Evolutionary conservation across 2,329 filamentous ascomycete genomes (phyloP).

Genomic region (Diaporthe nobilis): DNA sequence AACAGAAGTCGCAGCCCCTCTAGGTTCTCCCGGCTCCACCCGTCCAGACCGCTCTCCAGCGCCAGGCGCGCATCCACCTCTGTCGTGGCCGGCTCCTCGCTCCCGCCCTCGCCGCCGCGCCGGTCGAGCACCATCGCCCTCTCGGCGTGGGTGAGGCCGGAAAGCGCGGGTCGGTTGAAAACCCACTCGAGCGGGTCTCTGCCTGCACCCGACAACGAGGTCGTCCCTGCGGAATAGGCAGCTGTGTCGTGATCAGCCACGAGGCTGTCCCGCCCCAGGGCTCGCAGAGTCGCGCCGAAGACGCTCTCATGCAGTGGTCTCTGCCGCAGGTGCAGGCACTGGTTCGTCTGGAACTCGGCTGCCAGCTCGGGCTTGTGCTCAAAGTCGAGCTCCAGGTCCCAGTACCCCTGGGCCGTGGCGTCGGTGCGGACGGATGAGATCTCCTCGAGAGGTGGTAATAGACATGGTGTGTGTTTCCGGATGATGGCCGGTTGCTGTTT

Average conservation of each 20-base stretch:
- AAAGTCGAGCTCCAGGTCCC: slow-evolving; percentile 87
- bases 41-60: slow-evolving; percentile 67
- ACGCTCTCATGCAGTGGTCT: slow-evolving; percentile 77
- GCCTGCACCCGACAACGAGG: slow-evolving; percentile 44
- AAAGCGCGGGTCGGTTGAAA: slow-evolving; percentile 73
- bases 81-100: slow-evolving; percentile 55
- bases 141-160: slow-evolving; percentile 74
- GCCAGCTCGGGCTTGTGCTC: slow-evolving; percentile 72
- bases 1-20: slow-evolving; percentile 67
- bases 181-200: slow-evolving; percentile 78
- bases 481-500: slow-evolving; percentile 52
- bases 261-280: slow-evolving; percentile 68
- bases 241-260: slow-evolving; percentile 43
- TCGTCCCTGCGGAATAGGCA: slow-evolving; percentile 57
- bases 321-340: slow-evolving; percentile 81
- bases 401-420: slow-evolving; percentile 76
- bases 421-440: slow-evolving; percentile 73
- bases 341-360: slow-evolving; percentile 75
- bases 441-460: slow-evolving; percentile 75
- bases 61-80: slow-evolving; percentile 80
- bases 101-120: slow-evolving; percentile 61
- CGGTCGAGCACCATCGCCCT: slow-evolving; percentile 71
- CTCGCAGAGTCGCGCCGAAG: slow-evolving; percentile 82
- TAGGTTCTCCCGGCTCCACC: slow-evolving; percentile 57
- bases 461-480: slow-evolving; percentile 67